Evolutionary conservation across 2,329 filamentous ascomycete species (phyloP), one percentile per base, ranked within the genome.

Genomic region (Teratosphaeria epicoccoides): DNA sequence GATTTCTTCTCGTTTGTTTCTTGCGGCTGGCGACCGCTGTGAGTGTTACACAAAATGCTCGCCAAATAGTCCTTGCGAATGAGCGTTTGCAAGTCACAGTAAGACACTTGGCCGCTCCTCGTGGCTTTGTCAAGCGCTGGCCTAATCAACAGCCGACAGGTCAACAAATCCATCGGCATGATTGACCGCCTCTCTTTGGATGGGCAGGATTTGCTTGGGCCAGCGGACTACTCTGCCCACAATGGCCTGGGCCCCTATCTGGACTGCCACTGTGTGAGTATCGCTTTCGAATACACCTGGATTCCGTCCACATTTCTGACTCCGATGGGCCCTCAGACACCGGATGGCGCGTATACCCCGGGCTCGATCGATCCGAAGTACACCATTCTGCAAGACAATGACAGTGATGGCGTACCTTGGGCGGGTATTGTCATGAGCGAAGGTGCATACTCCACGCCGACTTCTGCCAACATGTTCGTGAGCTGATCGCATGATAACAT

Each of bases 391-490:
- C 68, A 73, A 17, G 78, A 77, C 12, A 70, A 66, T 7, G 78
- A 82, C 63, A 69, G 69, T 1, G 71, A 70, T 0, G 74, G 75
- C 0, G 76, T 72, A 0, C 61, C 71, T 5, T 84, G 82, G 61
- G 80, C 73, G 3, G 80, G 80, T 1, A 74, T 83, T 26, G 71
- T 77, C 43, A 77, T 84, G 73, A 77, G 75, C 46, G 79, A 84
- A 53, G 33, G 33, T 40, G 3, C 17, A 7, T 7, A 40, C n/a
- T 17, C 4, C 14, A 40, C 20, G 33, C 33, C 9, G 5, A 17
- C n/a, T 17, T 4, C 4, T 6, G 20, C 14, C 5, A 7, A n/a
- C 7, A n/a, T 40, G n/a, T 17, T 17, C 14, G 2, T 5, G 9
- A 40, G n/a, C n/a, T 40, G 33, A 40, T 17, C 14, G 3, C 4